Percentiles rank a stretch among this genome's conserved stretches.
phyloP scores from a whole-genome alignment of 106 monocot genomes.

The Acanthochlamys bracteata region DNA sequence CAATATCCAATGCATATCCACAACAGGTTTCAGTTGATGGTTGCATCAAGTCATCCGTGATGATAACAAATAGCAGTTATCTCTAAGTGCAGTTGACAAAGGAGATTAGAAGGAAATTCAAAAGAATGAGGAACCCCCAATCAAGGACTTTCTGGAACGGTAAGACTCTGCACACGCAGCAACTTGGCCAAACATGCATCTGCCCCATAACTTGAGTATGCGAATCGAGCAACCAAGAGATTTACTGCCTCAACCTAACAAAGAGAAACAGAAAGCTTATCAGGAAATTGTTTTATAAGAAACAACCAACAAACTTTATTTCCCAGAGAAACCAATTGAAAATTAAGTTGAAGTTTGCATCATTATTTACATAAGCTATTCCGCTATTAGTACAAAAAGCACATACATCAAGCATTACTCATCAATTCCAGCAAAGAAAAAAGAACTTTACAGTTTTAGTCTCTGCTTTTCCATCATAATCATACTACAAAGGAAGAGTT shows the following conservation, averaged over 20 bases:
- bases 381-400: too few species aligned
- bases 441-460: too few species aligned
- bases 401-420: too few species aligned
- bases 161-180: slow-evolving; percentile 20
- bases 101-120: slow-evolving; percentile 41
- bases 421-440: too few species aligned
- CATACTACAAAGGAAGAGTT: too few species aligned
- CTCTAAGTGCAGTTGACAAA: slow-evolving; percentile 60
- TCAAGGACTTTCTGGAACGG: slow-evolving; percentile 38
- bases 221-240: slow-evolving; percentile 16
- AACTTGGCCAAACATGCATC: slow-evolving; percentile 32
- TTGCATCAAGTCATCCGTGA: slow-evolving; percentile 31
- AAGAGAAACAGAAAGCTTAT: background rate
- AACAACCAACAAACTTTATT: too few species aligned
- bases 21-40: slow-evolving; percentile 24
- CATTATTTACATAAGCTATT: too few species aligned
- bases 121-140: slow-evolving; percentile 33
- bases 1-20: slow-evolving; percentile 9
- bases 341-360: too few species aligned
- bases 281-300: too few species aligned
- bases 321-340: too few species aligned
- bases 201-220: slow-evolving; percentile 42
- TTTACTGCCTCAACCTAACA: slow-evolving; percentile 10
- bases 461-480: too few species aligned
- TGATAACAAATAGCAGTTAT: slow-evolving; percentile 30